Base-by-base conservation (phyloP, 108 stramenopile genomes). In the Craspedostauros australis region DNA sequence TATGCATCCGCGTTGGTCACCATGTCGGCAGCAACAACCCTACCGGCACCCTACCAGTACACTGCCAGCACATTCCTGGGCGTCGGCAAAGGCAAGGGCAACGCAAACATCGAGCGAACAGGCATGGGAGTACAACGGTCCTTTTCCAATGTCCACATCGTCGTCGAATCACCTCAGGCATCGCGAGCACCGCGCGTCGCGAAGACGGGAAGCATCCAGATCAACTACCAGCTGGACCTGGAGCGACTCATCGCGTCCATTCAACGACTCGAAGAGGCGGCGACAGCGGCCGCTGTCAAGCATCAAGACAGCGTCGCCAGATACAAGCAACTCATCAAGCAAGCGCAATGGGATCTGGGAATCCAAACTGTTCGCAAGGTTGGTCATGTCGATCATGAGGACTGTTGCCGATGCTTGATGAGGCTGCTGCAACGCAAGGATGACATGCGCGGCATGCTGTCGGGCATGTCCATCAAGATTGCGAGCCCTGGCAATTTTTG, bases 401-500 rank as follows among this genome's bases (percentile, higher is more conserved):
- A 83, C 47, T 79, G 79, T 64, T 15, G 54, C 7, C 39, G 40
- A 9, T 62, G 70, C 19, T 51, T 91, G 60, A 24, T 49, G 0
- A 40, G 70, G 27, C 46, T 91, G 24, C 43, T 81, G 39, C 52
- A 52, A 3, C 66, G 80, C 15, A 64, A 66, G n/a, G 44, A 54
- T 34, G 39, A 45, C n/a, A 25, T 84, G 7, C 44, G 62, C 7
- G 31, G 52, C 22, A 49, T 44, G n/a, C 41, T 92, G 41, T 64
- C 72, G 15, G 86, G 86, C 23, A 54, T 82, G 39, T 65, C 64
- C 22, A 41, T 92, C 15, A 70, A 68, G 14, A 69, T 92, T 27
- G 68, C 71, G 9, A 70, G 74, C 3, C 38, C 52, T 16, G 86
- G 82, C 2, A 77, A 79, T 22, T 74, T 83, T 36, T 80, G 79